Evolutionary conservation across 2,329 filamentous ascomycete species (phyloP).

Genomic region (Pyrenophora teres): DNA sequence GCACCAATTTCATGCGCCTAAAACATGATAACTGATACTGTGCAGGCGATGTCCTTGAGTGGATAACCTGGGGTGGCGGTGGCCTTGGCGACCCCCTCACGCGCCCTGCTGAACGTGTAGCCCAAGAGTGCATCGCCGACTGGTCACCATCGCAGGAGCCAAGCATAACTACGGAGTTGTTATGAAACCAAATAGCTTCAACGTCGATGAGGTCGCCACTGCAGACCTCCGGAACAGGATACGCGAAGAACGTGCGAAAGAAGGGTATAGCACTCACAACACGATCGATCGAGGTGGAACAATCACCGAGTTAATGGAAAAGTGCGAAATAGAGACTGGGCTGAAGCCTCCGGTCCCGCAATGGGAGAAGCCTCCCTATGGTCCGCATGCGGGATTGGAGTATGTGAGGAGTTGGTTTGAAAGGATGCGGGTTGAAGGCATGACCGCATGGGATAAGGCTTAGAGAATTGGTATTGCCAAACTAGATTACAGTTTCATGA

Average conservation of each 20-base stretch:
- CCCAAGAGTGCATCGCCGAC: slow-evolving; percentile 51
- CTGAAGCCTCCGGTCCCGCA: slow-evolving; percentile 50
- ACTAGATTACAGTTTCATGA: no score
- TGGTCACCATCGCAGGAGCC: slow-evolving; percentile 53
- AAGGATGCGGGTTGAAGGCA: slow-evolving; percentile 39
- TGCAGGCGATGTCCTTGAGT: slow-evolving; percentile 55
- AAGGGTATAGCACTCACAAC: slow-evolving; percentile 22
- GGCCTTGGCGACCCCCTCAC: slow-evolving; percentile 55
- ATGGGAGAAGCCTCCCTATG: slow-evolving; percentile 53
- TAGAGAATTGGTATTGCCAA: background rate
- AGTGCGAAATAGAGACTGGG: slow-evolving; percentile 51
- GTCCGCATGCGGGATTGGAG: slow-evolving; percentile 50
- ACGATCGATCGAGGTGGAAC: slow-evolving; percentile 53
- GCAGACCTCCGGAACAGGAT: slow-evolving; percentile 43
- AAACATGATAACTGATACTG: background rate
- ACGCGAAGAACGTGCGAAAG: slow-evolving; percentile 24
- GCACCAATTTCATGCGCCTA: background rate
- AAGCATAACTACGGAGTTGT: slow-evolving; percentile 54
- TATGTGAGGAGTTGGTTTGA: slow-evolving; percentile 55
- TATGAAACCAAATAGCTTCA: slow-evolving; percentile 44
- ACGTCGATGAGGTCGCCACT: slow-evolving; percentile 47
- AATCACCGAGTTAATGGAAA: slow-evolving; percentile 46
- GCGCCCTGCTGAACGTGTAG: slow-evolving; percentile 51
- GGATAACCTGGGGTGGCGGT: slow-evolving; percentile 57
- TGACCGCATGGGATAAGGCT: slow-evolving; percentile 28